Evolutionary conservation across 352 stramenopile genomes (phyloP).

Genomic region (Pythium periplocum): DNA sequence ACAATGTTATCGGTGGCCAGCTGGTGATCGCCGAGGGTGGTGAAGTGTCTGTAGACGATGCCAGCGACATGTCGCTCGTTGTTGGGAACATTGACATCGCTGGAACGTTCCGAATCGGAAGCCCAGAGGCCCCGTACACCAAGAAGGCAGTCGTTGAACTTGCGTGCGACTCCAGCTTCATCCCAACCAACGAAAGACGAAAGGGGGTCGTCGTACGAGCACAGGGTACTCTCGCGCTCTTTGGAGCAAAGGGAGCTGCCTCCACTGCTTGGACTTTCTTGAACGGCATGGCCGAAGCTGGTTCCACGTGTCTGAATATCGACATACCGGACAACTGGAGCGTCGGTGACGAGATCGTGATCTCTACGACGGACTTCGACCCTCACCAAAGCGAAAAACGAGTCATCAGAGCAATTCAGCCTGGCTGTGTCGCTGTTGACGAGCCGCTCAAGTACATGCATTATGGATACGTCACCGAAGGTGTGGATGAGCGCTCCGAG

Average conservation of each 20-base stretch:
- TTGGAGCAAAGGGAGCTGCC: constrained; percentile 23
- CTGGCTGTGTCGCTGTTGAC: constrained; percentile 21
- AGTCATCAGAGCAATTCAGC: constrained; percentile 20
- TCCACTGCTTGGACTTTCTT: constrained; percentile 29
- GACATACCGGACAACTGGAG: constrained; percentile 22
- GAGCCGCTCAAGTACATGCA: constrained; percentile 29
- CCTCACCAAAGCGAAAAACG: constrained; percentile 32
- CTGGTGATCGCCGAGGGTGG: constrained; percentile 18
- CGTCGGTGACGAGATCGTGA: constrained; percentile 35
- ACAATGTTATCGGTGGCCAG: constrained; percentile 21
- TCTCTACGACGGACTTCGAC: constrained; percentile 36
- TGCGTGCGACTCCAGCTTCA: constrained; percentile 13
- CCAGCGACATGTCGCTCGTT: constrained; percentile 13
- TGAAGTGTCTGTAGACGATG: constrained; percentile 15
- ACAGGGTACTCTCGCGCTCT: constrained; percentile 22
- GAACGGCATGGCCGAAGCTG: constrained; percentile 11
- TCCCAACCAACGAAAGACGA: constrained; percentile 24
- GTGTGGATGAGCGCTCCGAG: constrained; percentile 49
- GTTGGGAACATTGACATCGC: constrained; percentile 27
- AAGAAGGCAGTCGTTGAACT: constrained; percentile 35
- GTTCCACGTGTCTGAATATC: constrained; percentile 19
- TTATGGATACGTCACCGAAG: constrained; percentile 29
- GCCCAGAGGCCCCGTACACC: constrained; percentile 18
- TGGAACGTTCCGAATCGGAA: constrained; percentile 28
- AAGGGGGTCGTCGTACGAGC: constrained; percentile 33